Conservation (phyloP, 805 yeast species). For the Komagataella phaffii region DNA sequence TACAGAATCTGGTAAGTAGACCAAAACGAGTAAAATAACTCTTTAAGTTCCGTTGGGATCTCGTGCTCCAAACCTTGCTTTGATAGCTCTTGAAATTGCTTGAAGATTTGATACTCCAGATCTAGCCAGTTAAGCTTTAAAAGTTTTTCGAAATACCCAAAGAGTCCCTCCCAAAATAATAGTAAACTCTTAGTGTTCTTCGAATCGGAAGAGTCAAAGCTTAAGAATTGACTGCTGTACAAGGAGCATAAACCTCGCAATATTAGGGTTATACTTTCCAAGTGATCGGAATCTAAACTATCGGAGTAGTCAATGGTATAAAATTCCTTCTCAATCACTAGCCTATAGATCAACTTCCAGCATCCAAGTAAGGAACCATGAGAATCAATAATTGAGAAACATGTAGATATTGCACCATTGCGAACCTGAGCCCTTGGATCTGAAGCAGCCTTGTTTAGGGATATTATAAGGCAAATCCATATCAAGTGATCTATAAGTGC, state of each 20-base stretch:
- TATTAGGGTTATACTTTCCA: constrained; percentile 49
- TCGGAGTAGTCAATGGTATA: constrained; percentile 12
- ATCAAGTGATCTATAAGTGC: constrained; percentile 23
- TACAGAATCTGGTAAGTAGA: constrained; percentile 27
- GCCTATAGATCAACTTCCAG: constrained; percentile 57
- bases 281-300: constrained; percentile 22
- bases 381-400: constrained; percentile 68
- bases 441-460: constrained; percentile 46
- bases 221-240: constrained; percentile 35
- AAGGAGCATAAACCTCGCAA: constrained; percentile 56
- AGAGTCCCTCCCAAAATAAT: constrained; percentile 42
- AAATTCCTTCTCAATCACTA: constrained; percentile 43
- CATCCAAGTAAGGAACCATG: constrained; percentile 44
- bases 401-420: constrained; percentile 82
- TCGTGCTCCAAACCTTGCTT: constrained; percentile 3
- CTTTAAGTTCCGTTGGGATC: constrained; percentile 19
- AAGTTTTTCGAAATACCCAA: constrained; percentile 31
- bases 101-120: constrained; percentile 41
- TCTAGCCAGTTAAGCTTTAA: constrained; percentile 29
- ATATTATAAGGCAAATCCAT: constrained; percentile 53
- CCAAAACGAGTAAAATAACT: constrained; percentile 39
- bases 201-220: constrained; percentile 13
- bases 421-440: constrained; percentile 71
- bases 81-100: constrained; percentile 35
- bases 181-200: constrained; percentile 6